These are phyloP conservation scores for Vigna mungo DNA, from an alignment of 306 rosid genomes.

Conservation along the genomic window DNA sequence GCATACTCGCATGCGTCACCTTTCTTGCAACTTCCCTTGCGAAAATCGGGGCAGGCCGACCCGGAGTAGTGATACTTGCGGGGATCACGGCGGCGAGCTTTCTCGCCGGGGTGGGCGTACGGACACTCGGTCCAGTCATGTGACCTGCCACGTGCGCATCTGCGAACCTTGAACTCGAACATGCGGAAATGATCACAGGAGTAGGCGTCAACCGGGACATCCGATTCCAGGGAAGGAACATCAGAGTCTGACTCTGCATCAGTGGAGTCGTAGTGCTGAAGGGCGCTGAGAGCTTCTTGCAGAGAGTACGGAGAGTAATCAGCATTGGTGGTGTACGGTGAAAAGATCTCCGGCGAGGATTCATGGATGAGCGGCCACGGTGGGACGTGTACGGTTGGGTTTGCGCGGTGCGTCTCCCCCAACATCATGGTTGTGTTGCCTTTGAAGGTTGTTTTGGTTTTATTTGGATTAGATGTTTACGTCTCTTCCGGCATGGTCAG, in stretches of 20 bases:
- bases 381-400: constrained; percentile 73
- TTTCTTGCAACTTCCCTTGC: constrained; percentile 84
- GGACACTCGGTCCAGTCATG: constrained; percentile 99
- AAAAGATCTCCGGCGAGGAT: constrained; percentile 53
- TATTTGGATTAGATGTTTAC: constrained; percentile 38
- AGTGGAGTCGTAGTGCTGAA: constrained; percentile 60
- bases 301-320: constrained; percentile 61
- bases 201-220: constrained; percentile 68
- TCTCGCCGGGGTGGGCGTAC: constrained; percentile 93
- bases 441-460: not conserved
- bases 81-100: constrained; percentile 94
- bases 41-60: constrained; percentile 86
- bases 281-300: constrained; percentile 60
- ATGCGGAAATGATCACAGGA: constrained; percentile 87
- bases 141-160: constrained; percentile 87
- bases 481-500: constrained; percentile 43
- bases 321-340: constrained; percentile 53
- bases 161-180: constrained; percentile 88
- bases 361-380: constrained; percentile 68
- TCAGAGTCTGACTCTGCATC: constrained; percentile 68
- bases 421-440: constrained; percentile 59
- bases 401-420: constrained; percentile 69
- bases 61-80: constrained; percentile 87
- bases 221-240: constrained; percentile 48
- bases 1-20: constrained; percentile 89